Conservation (phyloP, 2,329 filamentous ascomycete species). For the Saccharata proteae region DNA sequence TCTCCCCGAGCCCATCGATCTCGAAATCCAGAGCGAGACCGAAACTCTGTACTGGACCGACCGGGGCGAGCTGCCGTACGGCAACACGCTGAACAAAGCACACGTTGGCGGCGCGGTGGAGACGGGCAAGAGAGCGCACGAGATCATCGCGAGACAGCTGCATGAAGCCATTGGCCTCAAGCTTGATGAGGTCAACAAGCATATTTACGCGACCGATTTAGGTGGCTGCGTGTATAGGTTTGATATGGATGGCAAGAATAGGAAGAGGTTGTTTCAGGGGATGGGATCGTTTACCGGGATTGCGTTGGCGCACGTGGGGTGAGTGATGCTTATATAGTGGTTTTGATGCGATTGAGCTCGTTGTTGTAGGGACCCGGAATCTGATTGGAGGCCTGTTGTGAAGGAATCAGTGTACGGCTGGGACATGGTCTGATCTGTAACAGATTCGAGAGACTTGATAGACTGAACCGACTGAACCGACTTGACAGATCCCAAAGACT, state of each 20-base stretch:
- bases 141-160: conserved; percentile 13
- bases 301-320: too few relatives aligned
- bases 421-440: too few relatives aligned
- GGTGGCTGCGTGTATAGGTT: conserved; percentile 11
- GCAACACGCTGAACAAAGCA: conserved; percentile 40
- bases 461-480: too few relatives aligned
- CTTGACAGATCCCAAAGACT: too few relatives aligned
- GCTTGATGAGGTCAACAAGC: conserved; percentile 10
- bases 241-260: conserved; percentile 4
- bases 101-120: conserved; percentile 3
- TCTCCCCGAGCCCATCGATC: conserved; percentile 41
- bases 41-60: conserved; percentile 48
- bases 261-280: conserved; percentile 2
- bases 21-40: conserved; percentile 39
- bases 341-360: too few relatives aligned
- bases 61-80: conserved; percentile 43
- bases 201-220: conserved; percentile 13
- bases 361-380: too few relatives aligned
- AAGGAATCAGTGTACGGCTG: too few relatives aligned
- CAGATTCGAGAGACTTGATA: too few relatives aligned
- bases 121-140: conserved; percentile 4
- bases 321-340: too few relatives aligned
- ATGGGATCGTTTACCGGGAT: too few relatives aligned
- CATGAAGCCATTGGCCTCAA: conserved; percentile 16
- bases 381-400: too few relatives aligned